Evolutionary conservation across 179 eudicot genomes (phyloP).

Genomic region (Silene vulgaris): DNA sequence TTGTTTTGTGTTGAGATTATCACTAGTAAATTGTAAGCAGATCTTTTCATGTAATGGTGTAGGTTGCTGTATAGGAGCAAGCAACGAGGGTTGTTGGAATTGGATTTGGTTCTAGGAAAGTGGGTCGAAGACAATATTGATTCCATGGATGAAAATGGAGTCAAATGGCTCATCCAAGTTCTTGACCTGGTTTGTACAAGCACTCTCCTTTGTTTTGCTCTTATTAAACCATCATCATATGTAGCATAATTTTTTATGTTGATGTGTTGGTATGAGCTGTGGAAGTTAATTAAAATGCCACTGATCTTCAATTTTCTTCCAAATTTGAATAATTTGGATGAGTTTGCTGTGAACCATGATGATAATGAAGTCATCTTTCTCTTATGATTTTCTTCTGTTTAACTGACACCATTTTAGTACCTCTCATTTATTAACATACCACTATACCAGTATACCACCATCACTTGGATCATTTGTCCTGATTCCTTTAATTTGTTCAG

Average conservation of each 20-base stretch:
- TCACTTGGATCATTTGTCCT: no score
- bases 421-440: no score
- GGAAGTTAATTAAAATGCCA: not conserved
- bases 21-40: not conserved
- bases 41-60: constrained; percentile 2
- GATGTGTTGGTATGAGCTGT: not conserved
- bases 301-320: not conserved
- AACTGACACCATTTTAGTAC: no score
- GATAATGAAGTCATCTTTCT: not conserved
- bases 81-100: constrained; percentile 85
- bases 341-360: not conserved
- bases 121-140: constrained; percentile 85
- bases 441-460: no score
- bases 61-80: constrained; percentile 87
- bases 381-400: not conserved
- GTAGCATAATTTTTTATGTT: not conserved
- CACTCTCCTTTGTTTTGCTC: not conserved
- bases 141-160: constrained; percentile 72
- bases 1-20: not conserved
- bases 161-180: constrained; percentile 69
- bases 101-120: constrained; percentile 84
- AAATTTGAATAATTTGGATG: no score
- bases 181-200: constrained; percentile 70
- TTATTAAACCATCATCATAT: not conserved
- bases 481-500: no score